phyloP scores from a whole-genome alignment of 768 basidiomycete species.

The Podaxis mareebaensis region DNA sequence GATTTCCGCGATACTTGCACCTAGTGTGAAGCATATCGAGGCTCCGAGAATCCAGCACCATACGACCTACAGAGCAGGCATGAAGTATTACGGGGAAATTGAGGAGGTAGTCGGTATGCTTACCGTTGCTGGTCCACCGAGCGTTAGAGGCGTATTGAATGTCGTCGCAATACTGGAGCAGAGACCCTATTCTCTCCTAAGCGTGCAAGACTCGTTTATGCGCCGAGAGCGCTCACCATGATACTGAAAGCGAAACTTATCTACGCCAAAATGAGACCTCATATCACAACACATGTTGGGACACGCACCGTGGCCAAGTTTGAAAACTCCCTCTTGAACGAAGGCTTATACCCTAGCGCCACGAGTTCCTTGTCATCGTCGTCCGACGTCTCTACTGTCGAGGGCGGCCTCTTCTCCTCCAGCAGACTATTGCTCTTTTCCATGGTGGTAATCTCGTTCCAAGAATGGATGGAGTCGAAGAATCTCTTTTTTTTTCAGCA shows the following conservation, averaged over 20 bases:
- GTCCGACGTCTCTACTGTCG: constrained; percentile 31
- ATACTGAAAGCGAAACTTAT: constrained; percentile 80
- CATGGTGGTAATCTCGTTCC: constrained; percentile 10
- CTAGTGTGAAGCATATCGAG: constrained; percentile 73
- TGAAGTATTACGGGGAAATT: neutral
- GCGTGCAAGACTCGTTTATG: neutral
- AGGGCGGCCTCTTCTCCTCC: constrained; percentile 20
- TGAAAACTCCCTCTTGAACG: constrained; percentile 84
- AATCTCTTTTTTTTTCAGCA: neutral
- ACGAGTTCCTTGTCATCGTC: constrained; percentile 68
- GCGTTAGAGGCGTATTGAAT: constrained; percentile 70
- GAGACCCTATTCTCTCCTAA: constrained; percentile 45
- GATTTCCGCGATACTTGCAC: constrained; percentile 73
- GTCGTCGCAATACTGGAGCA: constrained; percentile 79
- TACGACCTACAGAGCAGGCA: constrained; percentile 38
- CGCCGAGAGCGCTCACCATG: constrained; percentile 44
- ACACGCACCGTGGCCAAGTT: constrained; percentile 71
- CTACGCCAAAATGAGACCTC: constrained; percentile 31
- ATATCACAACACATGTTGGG: neutral
- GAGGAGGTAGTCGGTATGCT: constrained; percentile 18
- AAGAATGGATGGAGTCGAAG: neutral
- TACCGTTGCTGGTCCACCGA: constrained; percentile 72
- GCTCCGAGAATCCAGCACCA: constrained; percentile 81
- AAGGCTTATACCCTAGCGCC: constrained; percentile 72
- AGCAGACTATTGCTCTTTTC: constrained; percentile 20